Percentiles rank a stretch among this genome's conserved stretches.
phyloP scores from a whole-genome alignment of 106 monocot species.

The Xerophyta viscosa region DNA sequence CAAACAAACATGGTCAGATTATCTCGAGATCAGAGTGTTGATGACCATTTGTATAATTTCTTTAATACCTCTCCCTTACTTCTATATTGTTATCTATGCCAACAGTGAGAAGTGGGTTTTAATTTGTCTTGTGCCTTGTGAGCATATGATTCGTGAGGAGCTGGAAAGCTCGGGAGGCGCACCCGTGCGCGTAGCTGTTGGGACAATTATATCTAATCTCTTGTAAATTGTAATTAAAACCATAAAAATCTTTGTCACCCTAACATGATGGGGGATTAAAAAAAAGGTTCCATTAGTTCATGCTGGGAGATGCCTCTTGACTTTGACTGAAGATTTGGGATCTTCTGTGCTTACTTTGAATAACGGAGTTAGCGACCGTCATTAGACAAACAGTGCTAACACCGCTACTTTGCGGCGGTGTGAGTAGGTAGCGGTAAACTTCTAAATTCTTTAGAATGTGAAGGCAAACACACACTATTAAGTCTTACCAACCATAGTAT shows the following conservation, averaged over 20 bases:
- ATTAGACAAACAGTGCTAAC: no score
- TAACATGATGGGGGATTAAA: slow-evolving; percentile 21
- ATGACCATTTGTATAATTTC: neutral
- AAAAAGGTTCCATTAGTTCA: slow-evolving; percentile 2
- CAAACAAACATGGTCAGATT: slow-evolving; percentile 3
- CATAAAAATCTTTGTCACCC: slow-evolving; percentile 36
- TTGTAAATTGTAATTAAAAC: slow-evolving; percentile 12
- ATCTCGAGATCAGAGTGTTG: slow-evolving; percentile 15
- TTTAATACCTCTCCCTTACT: neutral
- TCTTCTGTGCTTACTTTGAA: slow-evolving; percentile 3
- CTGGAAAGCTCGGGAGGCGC: slow-evolving; percentile 19
- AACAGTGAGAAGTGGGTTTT: neutral
- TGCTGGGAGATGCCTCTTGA: slow-evolving; percentile 9
- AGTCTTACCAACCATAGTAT: no score
- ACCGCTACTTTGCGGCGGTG: no score
- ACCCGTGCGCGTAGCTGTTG: slow-evolving; percentile 14
- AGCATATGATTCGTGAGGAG: slow-evolving; percentile 13
- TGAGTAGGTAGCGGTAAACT: no score
- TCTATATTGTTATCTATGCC: neutral
- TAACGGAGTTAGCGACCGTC: neutral
- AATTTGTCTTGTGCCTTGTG: slow-evolving; percentile 7
- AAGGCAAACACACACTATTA: neutral
- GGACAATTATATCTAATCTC: neutral
- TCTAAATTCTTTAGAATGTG: neutral
- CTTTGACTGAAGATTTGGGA: slow-evolving; percentile 29